Base-by-base conservation (phyloP, 2,329 filamentous ascomycete species). In the Colletotrichum sp. region DNA sequence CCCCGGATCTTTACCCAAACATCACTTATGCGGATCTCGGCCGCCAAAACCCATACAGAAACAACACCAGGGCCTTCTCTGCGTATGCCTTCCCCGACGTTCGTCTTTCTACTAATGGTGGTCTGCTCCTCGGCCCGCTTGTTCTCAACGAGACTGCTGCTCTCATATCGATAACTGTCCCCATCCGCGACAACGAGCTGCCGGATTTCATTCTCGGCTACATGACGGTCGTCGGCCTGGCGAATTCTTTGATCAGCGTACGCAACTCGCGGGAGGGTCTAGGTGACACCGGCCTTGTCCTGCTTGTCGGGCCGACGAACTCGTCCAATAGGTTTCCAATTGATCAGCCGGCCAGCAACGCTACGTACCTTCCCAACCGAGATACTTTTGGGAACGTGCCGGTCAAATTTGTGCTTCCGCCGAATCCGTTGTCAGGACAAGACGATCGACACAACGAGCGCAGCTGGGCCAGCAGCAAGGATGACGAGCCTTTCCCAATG, bases 121-220 rank as follows among this genome's bases (percentile, higher is more conserved):
- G 92, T 1, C 87, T 98, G n/a, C 85, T 98, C 2, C 88, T 97
- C 0, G 96, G 96, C 0, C 96, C 96, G 0, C 88, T 95, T 73
- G 87, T 91, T 28, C 85, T 97, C 77, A 97, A 98, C 82, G 86
- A 90, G 60, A 91, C 92, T 0, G 94, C 94, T 78, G 94, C 95
- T 26, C 86, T 98, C 13, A 83, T 98, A 15, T 98, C 96, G 4
- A 87, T 98, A 75, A 98, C 96, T 0, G 85, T 96, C 18, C 95
- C 96, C 0, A 92, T 98, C 69, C 90, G 95, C 76, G 92, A 94
- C 81, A 94, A 93, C 78, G 88, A 89, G 3, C 89, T 90, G 3
- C 83, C 85, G 57, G 86, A 86, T 5, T 92, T 94, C 77, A 90
- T 96, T 1, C 88, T 98, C 7, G 96, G 95, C 3, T 98, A 95